Conservation (phyloP, 2,329 filamentous ascomycete genomes). For the Claviceps humidiphila region DNA sequence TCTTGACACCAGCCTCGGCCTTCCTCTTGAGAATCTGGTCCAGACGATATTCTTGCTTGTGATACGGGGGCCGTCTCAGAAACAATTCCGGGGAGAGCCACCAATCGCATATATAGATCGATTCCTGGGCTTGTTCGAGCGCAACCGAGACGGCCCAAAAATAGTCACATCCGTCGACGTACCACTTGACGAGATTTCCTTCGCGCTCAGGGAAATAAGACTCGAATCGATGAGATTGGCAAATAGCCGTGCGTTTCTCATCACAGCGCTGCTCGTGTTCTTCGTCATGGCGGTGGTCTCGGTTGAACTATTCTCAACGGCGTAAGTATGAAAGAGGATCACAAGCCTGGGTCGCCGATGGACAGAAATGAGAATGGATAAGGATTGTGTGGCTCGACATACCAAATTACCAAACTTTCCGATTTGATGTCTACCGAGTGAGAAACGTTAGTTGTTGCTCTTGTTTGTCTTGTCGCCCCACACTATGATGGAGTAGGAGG, state of each 20-base stretch:
- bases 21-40: conserved; percentile 78
- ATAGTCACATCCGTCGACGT: conserved; percentile 90
- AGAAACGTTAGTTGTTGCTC: background rate
- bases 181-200: conserved; percentile 88
- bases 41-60: conserved; percentile 73
- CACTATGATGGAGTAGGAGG: background rate
- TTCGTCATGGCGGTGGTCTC: conserved; percentile 86
- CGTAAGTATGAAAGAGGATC: background rate
- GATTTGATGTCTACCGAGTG: conserved; percentile 31
- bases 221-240: conserved; percentile 67
- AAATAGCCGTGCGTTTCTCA: conserved; percentile 59
- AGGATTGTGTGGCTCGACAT: conserved; percentile 11
- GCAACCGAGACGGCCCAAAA: conserved; percentile 87
- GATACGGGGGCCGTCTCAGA: conserved; percentile 68
- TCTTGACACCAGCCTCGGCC: conserved; percentile 86
- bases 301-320: conserved; percentile 47
- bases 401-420: conserved; percentile 52
- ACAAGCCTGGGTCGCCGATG: background rate
- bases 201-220: conserved; percentile 82
- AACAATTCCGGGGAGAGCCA: conserved; percentile 88
- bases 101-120: conserved; percentile 95
- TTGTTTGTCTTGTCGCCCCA: background rate
- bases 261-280: conserved; percentile 78
- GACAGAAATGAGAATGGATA: background rate
- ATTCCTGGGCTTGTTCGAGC: conserved; percentile 79